Evolutionary conservation across 148 eudicot genomes (phyloP).

Genomic region (Persicaria maculosa): DNA sequence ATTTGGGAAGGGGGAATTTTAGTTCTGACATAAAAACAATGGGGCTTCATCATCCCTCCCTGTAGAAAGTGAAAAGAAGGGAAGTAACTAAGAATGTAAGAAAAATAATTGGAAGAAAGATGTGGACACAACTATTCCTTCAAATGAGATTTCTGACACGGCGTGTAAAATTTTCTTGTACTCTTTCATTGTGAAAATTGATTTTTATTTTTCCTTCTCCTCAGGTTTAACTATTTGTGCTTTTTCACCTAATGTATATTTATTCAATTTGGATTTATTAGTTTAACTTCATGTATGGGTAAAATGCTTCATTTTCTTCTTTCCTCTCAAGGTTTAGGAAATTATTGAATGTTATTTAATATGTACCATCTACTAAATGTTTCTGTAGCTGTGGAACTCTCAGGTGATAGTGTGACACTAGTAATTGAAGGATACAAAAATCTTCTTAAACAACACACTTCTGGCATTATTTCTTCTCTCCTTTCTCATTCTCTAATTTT

Average conservation of each 20-base stretch:
- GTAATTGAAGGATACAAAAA: neutral
- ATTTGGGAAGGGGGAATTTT: too few relatives aligned
- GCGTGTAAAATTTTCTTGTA: neutral
- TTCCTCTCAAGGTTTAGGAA: neutral
- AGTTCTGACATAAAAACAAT: too few relatives aligned
- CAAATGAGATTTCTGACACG: neutral
- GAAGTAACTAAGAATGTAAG: too few relatives aligned
- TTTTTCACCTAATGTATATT: neutral
- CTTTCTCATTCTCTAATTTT: conserved; percentile 5
- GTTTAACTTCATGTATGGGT: neutral
- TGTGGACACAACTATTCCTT: neutral
- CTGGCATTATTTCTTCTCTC: neutral
- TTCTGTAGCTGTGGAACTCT: neutral
- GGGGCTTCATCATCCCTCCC: too few relatives aligned
- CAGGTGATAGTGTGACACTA: neutral
- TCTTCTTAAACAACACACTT: neutral
- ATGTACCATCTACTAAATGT: neutral
- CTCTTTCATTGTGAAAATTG: neutral
- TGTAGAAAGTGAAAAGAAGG: too few relatives aligned
- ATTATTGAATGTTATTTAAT: neutral
- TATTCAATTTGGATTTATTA: neutral
- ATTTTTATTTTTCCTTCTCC: neutral
- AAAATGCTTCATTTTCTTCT: neutral
- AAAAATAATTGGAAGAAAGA: neutral
- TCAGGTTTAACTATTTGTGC: neutral